Base-by-base conservation (phyloP, 352 stramenopile genomes). In the Pythium phragmitis region DNA sequence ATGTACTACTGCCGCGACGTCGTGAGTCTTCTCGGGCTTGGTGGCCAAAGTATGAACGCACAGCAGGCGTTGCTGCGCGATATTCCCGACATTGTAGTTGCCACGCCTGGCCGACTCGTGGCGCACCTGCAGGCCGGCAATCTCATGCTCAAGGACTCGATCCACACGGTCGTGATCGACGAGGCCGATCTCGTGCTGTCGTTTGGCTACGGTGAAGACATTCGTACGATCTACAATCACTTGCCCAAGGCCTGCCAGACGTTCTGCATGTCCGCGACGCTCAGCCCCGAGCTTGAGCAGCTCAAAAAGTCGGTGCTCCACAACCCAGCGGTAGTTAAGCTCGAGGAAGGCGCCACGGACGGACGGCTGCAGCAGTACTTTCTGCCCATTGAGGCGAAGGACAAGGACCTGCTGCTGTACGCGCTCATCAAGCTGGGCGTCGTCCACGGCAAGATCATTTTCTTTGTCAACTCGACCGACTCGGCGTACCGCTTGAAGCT, bases 121-220 rank as follows among this genome's bases (percentile, higher is more conserved):
- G 74, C 84, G 6, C 87, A 97, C 68, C 69, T 97, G 51, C 70
- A 92, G 57, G 82, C 79, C 19, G 79, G 74, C 39, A 93, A 96
- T 56, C 49, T 97, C 30, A 79, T 77, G 59, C 76, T 96, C 51
- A 92, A 97, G 70, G 76, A 89, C 52, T 97, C 89, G 58, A 91
- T 99, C 19, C 85, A 98, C 73, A 99, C 92, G 3, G 80, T 99
- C 16, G 96, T 99, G 28, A 97, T 99, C 57, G 97, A 99, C 70
- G 97, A 99, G 75, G 97, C 97, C 17, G 97, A 99, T 80, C 76
- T 99, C 39, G 96, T 99, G 64, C 86, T 99, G 17, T 98, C 94
- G 26, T 99, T 98, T 78, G 93, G 96, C 68, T 98, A 98, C 69
- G 85, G 85, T 33, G 91, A 97, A 17, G 89, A 98, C 69, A 88